Evolutionary conservation across 257 asterid species (phyloP), one percentile per base, ranked within the genome.

Genomic region (Nicotiana noctiflora): DNA sequence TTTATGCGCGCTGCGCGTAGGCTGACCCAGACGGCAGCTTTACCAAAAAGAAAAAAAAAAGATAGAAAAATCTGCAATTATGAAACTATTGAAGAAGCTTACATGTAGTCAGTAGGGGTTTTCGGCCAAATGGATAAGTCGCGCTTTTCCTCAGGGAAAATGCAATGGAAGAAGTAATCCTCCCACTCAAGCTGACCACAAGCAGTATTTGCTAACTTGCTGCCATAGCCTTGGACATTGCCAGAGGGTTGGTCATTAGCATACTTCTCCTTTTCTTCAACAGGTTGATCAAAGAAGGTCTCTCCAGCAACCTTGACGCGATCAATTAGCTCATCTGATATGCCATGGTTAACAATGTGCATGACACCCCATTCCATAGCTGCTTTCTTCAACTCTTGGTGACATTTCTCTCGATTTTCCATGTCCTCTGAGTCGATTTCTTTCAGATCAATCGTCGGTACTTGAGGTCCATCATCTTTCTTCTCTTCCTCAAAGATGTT

Each of bases 281-380:
- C 79, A 1, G 98, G 90, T 29, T 81, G 83, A 65, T 83, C 89
- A 72, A 95, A 95, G 62, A 95, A 95, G 9, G 67, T 89, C 77
- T 75, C 46, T 21, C 97, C 98, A 0, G 97, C 90, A 0, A 27
- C 66, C 92, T 87, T 89, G 5, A 93, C 95, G 1, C 95, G 89
- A 2, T 80, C 10, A 0, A 86, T 84, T 29, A 95, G 40, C 80
- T 88, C 93, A 32, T 87, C 87, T 0, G 90, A 31, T 13, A 92
- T 85, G 0, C 98, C 99, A 66, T 93, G 99, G 88, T 93, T 95
- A 75, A 91, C 78, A 17, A 95, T 84, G 83, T 95, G 96, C 97
- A 95, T 93, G 15, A 95, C 99, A 9, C 99, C 97, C 99, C 99
- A 95, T 19, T 95, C 97, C 85, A 51, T 82, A 0, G 99, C 98